Evolutionary conservation across 1,139 yeast species (phyloP), one percentile per base, ranked within the genome.

Genomic region (Debaryomyces subglobosus): DNA sequence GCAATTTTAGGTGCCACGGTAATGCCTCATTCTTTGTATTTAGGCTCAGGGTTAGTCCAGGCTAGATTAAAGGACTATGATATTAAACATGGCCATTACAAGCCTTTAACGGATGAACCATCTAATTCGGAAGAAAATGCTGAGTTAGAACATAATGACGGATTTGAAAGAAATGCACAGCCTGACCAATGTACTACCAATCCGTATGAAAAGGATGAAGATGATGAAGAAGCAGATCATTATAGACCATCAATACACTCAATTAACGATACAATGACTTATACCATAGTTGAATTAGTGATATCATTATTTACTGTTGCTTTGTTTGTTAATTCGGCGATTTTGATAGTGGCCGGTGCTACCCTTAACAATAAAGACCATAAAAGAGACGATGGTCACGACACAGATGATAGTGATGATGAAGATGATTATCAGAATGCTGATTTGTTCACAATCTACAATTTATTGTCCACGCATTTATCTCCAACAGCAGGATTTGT

Each of bases 1-100:
- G 98, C 97, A 20, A 88, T 94, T 47, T 74, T 94, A 47, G 99
- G 99, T 18, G 97, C 98, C 25, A 95, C 98, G 1, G 96, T 94
- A 27, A 94, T 94, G 99, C 99, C 99, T 3, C 99, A 94, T 65
- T 87, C 96, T 1, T 73, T 94, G 40, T 94, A 89, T 63, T 73
- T 94, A 49, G 99, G 99, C 0, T 88, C 96, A 0, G 96, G 97
- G 1, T 77, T 94, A 49, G 98, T 94, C 8, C 97, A 92, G 64
- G 87, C 97, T 2, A 79, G 99, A 52, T 74, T 94, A 52, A 78
- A 84, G 55, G 97, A 91, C 40, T 92, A 78, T 60, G 99, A 94
- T 65, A 66, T 81, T 13, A 80, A 82, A 59, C 74, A 82, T 55
- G 92, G 91, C 16, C 71, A 71, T 61, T 79, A 72, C 59, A 61